These are phyloP conservation scores for Panicum miliaceum DNA, from an alignment of 176 grass and related monocot species.

Conservation along the genomic window DNA sequence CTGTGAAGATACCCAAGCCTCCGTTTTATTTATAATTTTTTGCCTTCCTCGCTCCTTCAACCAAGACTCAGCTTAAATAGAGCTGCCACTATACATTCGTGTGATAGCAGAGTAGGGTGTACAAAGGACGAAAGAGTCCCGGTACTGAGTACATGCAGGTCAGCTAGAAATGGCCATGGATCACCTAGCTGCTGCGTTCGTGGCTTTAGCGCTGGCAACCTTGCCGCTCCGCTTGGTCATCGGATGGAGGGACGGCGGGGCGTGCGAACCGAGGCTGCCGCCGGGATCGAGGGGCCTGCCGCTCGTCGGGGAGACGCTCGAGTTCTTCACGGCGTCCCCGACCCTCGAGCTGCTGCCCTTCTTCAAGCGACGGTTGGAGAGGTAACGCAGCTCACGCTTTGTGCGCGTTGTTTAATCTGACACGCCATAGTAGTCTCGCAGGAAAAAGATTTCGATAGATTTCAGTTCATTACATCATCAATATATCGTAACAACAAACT, in stretches of 20 bases:
- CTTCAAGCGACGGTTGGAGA: conserved; percentile 50
- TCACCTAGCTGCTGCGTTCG: not conserved
- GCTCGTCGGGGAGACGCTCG: conserved; percentile 41
- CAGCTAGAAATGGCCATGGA: not conserved
- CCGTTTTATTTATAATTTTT: too few relatives aligned
- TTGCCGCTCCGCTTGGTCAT: conserved; percentile 25
- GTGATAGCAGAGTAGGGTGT: too few relatives aligned
- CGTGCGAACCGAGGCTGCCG: conserved; percentile 33
- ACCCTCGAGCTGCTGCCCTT: conserved; percentile 55
- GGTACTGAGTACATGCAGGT: not conserved
- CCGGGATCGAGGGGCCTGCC: conserved; percentile 61
- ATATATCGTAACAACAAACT: too few relatives aligned
- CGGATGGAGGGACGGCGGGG: not conserved
- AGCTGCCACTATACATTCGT: too few relatives aligned
- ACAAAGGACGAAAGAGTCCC: too few relatives aligned
- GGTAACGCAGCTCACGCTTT: conserved; percentile 8
- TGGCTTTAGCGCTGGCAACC: not conserved
- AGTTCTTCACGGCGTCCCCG: conserved; percentile 52
- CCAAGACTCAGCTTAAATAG: too few relatives aligned
- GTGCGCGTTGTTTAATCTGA: too few relatives aligned
- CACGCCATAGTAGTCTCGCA: too few relatives aligned
- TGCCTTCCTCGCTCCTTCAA: too few relatives aligned
- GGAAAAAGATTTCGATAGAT: too few relatives aligned
- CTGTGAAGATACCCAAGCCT: too few relatives aligned
- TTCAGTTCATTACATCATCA: too few relatives aligned